A percentile compares a stretch with the other conserved stretches of the same genome.
These are phyloP conservation scores for Pelargonium australe DNA, from an alignment of 441 rosid species.

Conservation along the genomic window DNA sequence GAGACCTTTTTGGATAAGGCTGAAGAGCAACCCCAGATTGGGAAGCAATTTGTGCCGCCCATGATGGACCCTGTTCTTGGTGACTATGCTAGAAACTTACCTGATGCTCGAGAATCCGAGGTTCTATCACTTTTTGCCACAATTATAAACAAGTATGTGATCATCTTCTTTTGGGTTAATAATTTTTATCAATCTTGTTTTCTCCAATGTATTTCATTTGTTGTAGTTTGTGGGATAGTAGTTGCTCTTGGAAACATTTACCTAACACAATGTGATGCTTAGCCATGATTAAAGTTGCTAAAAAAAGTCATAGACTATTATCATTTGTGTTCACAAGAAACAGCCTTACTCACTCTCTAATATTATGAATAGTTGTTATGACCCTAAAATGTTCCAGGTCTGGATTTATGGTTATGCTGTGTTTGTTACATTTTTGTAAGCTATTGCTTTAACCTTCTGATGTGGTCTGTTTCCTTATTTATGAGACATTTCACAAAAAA, in stretches of 20 bases:
- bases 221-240: neutral
- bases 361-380: neutral
- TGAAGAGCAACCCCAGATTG: slow-evolving; percentile 94
- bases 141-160: slow-evolving; percentile 86
- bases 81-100: slow-evolving; percentile 95
- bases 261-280: too few relatives aligned
- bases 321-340: neutral
- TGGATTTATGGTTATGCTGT: neutral
- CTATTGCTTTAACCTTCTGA: neutral
- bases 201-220: neutral
- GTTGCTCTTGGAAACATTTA: neutral
- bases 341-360: neutral
- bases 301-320: too few relatives aligned
- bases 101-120: slow-evolving; percentile 99
- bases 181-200: neutral
- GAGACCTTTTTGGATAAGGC: slow-evolving; percentile 99
- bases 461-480: neutral
- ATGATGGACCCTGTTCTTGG: slow-evolving; percentile 99
- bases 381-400: neutral
- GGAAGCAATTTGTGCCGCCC: slow-evolving; percentile 98
- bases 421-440: too few relatives aligned
- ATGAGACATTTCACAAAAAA: neutral
- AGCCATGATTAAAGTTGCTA: too few relatives aligned
- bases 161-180: slow-evolving; percentile 1
- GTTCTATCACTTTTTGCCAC: slow-evolving; percentile 99